phyloP scores from a whole-genome alignment of 306 rosid genomes.

The Cucumis hystrix region DNA sequence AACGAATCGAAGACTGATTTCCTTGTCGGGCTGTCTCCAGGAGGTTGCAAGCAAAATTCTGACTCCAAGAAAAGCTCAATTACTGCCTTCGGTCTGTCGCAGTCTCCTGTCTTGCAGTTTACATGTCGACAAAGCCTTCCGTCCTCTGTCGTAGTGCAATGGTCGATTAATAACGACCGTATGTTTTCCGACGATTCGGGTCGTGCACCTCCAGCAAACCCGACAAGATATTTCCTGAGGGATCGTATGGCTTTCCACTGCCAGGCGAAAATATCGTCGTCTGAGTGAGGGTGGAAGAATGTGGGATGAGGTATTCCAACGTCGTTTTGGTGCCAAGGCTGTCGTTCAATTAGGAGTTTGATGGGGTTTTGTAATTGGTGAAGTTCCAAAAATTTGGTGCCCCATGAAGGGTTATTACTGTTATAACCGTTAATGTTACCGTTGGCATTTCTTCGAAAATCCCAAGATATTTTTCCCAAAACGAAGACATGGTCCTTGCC shows the following conservation, averaged over 20 bases:
- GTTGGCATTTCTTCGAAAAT: constrained; percentile 30
- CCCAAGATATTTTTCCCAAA: constrained; percentile 61
- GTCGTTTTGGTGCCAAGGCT: constrained; percentile 54
- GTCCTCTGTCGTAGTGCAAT: constrained; percentile 13
- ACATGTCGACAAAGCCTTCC: constrained; percentile 19
- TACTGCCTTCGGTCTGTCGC: constrained; percentile 22
- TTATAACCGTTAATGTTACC: neutral
- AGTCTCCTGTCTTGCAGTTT: constrained; percentile 24
- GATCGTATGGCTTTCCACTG: constrained; percentile 28
- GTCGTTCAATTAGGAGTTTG: constrained; percentile 44
- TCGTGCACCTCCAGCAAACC: constrained; percentile 43
- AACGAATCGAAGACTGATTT: constrained; percentile 52
- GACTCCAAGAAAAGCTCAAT: constrained; percentile 35
- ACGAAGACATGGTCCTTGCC: constrained; percentile 55
- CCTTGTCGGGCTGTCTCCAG: constrained; percentile 39
- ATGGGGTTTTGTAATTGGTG: constrained; percentile 42
- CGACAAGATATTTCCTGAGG: constrained; percentile 17
- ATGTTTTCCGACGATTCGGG: constrained; percentile 25
- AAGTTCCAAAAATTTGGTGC: constrained; percentile 35
- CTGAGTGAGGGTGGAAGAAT: constrained; percentile 43
- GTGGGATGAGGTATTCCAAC: constrained; percentile 56
- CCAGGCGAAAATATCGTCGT: constrained; percentile 36
- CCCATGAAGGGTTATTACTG: constrained; percentile 21
- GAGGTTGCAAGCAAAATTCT: constrained; percentile 49
- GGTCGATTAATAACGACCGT: constrained; percentile 31